Conservation (phyloP, 164 flowering plant species). For the Warburgia ugandensis region DNA sequence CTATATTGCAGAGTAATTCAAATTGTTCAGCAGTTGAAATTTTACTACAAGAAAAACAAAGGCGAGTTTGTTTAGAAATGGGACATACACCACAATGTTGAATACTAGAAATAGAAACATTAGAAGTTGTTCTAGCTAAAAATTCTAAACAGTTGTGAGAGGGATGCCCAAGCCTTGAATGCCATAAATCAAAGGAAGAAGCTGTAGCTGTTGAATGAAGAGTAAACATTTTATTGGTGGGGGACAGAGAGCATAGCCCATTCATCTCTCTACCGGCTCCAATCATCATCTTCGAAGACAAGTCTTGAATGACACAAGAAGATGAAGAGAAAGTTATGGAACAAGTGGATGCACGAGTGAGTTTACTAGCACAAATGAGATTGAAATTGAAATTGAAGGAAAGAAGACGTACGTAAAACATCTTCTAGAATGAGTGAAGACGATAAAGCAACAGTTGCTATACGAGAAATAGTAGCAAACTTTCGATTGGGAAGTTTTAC, state of each 20-base stretch:
- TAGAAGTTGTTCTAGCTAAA: background rate
- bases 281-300: background rate
- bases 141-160: background rate
- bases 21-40: too few relatives aligned
- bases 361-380: background rate
- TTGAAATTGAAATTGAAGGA: background rate
- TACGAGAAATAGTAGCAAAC: background rate
- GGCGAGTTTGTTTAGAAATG: too few relatives aligned
- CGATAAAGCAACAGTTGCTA: background rate
- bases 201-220: background rate
- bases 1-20: too few relatives aligned
- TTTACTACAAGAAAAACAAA: too few relatives aligned
- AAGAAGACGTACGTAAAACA: background rate
- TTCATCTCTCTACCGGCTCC: constrained; percentile 3
- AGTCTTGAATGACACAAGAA: background rate
- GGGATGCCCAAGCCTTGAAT: constrained; percentile 1
- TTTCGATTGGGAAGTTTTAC: background rate
- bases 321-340: background rate
- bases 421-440: background rate
- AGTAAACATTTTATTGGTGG: background rate
- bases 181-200: background rate
- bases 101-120: too few relatives aligned
- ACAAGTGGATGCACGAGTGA: background rate
- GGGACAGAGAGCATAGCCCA: constrained; percentile 2
- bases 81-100: too few relatives aligned